Evolutionary conservation across 2,329 filamentous ascomycete species (phyloP).

Genomic region (Hypoxylon sp.): DNA sequence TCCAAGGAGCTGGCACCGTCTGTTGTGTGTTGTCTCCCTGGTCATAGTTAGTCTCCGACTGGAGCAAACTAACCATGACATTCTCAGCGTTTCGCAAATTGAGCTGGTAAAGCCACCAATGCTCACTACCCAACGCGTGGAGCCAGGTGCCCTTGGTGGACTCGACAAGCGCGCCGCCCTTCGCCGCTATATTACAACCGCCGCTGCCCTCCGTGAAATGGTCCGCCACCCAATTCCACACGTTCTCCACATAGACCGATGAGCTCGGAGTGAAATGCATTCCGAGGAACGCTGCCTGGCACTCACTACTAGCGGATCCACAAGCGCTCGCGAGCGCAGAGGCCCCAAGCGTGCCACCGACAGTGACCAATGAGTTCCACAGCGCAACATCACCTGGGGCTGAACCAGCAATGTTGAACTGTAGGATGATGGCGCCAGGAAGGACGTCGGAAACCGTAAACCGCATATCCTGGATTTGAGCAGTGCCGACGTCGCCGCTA

Average conservation of each 20-base stretch:
- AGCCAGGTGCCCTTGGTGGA: slow-evolving; percentile 65
- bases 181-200: slow-evolving; percentile 62
- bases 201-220: slow-evolving; percentile 64
- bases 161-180: slow-evolving; percentile 64
- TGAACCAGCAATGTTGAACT: slow-evolving; percentile 57
- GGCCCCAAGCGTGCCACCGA: slow-evolving; percentile 57
- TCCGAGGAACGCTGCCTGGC: slow-evolving; percentile 62
- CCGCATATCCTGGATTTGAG: slow-evolving; percentile 77
- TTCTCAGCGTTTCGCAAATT: slow-evolving; percentile 65
- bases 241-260: slow-evolving; percentile 68
- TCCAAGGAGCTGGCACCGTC: slow-evolving; percentile 58
- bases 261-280: slow-evolving; percentile 64
- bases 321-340: slow-evolving; percentile 51
- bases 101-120: slow-evolving; percentile 72
- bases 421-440: slow-evolving; percentile 73
- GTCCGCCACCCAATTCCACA: slow-evolving; percentile 68
- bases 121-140: slow-evolving; percentile 67
- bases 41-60: slow-evolving; percentile 69
- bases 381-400: slow-evolving; percentile 54
- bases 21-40: slow-evolving; percentile 59
- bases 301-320: slow-evolving; percentile 55
- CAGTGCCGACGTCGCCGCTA: slow-evolving; percentile 69
- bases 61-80: slow-evolving; percentile 65
- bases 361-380: slow-evolving; percentile 58
- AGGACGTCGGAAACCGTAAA: slow-evolving; percentile 73